phyloP scores from a whole-genome alignment of 2,329 filamentous ascomycete genomes.

The Calonectria multiphialidica region DNA sequence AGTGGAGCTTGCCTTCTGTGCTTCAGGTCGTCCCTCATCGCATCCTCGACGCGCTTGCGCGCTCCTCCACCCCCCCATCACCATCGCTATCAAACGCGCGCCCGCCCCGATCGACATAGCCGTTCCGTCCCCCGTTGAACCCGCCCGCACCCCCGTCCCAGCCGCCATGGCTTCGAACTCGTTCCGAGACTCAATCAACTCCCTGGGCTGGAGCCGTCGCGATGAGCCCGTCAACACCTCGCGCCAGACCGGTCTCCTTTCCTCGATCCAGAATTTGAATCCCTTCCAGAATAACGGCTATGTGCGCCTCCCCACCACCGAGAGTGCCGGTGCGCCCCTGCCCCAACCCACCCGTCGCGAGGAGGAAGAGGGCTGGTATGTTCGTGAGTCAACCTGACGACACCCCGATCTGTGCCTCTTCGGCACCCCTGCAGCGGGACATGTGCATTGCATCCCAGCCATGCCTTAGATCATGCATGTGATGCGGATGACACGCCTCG shows the following conservation, averaged over 20 bases:
- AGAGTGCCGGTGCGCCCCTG: conserved; percentile 84
- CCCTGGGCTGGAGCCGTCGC: conserved; percentile 92
- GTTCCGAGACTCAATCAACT: conserved; percentile 95
- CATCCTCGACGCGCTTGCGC: conserved; percentile 20
- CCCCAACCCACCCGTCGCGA: conserved; percentile 87
- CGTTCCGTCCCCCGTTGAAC: conserved; percentile 38
- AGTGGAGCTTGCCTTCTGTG: conserved; percentile 20
- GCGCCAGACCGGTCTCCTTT: conserved; percentile 79
- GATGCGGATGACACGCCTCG: conserved; percentile 57
- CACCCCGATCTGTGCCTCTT: conserved; percentile 40
- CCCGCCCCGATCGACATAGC: conserved; percentile 40
- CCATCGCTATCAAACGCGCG: conserved; percentile 32
- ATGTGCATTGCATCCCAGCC: conserved; percentile 58
- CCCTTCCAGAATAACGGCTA: conserved; percentile 90
- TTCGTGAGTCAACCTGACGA: conserved; percentile 75
- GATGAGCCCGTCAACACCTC: conserved; percentile 81
- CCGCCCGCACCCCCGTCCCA: conserved; percentile 35
- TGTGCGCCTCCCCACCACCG: conserved; percentile 89
- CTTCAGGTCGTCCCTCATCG: conserved; percentile 7
- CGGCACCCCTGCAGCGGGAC: conserved; percentile 58
- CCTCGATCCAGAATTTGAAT: conserved; percentile 86
- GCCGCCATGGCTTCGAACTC: conserved; percentile 82
- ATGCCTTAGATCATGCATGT: conserved; percentile 54
- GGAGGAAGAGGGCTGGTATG: conserved; percentile 96
- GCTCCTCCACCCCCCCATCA: conserved; percentile 37